These are phyloP conservation scores for Pelargonium myrrhifolium DNA, from an alignment of 441 rosid genomes.

Conservation along the genomic window DNA sequence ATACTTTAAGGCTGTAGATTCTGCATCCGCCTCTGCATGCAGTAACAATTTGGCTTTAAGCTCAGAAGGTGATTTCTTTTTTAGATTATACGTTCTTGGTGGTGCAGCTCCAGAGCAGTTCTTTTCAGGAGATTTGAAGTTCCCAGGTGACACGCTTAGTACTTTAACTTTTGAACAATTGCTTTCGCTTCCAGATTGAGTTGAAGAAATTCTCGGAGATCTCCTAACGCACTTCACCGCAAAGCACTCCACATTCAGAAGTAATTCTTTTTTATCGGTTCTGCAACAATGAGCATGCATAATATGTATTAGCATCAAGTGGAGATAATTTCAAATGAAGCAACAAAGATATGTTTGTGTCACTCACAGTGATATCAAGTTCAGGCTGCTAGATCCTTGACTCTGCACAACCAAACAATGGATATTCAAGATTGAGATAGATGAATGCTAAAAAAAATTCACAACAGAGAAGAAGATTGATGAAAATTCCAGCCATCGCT, in stretches of 20 bases:
- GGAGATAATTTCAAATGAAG: neutral
- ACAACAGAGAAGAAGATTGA: conserved; percentile 12
- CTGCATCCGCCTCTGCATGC: conserved; percentile 18
- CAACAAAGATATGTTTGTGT: neutral
- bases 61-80: conserved; percentile 16
- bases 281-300: conserved; percentile 2
- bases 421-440: conserved; percentile 5
- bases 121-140: conserved; percentile 4
- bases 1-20: conserved; percentile 7
- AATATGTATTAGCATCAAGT: neutral
- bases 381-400: conserved; percentile 18
- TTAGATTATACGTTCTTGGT: conserved; percentile 10
- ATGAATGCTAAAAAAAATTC: neutral
- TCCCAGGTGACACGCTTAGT: conserved; percentile 5
- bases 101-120: neutral
- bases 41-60: conserved; percentile 16
- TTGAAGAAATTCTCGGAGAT: conserved; percentile 19
- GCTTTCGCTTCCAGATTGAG: conserved; percentile 15
- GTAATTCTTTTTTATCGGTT: conserved; percentile 7
- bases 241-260: conserved; percentile 9
- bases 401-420: conserved; percentile 21
- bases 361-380: conserved; percentile 33
- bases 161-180: conserved; percentile 12
- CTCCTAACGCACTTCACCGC: conserved; percentile 15
- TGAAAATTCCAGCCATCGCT: conserved; percentile 1